Base-by-base conservation (phyloP, 2,329 filamentous ascomycete genomes). In the Tetracladium maxilliforme region DNA sequence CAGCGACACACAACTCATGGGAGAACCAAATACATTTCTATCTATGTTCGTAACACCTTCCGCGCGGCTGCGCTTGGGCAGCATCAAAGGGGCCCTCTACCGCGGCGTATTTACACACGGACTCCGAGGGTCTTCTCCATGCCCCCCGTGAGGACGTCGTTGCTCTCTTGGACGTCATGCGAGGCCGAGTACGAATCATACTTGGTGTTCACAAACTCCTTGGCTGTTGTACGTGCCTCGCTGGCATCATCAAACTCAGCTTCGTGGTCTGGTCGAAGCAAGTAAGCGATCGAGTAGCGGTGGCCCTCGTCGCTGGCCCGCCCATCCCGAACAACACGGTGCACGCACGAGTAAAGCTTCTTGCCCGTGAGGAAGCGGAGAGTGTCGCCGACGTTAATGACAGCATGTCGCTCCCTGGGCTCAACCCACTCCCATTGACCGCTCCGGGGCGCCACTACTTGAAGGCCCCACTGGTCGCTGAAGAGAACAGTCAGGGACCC, bases 341-440 rank as follows among this genome's bases (percentile, higher is more conserved):
- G 64, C 41, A 70, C 63, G 51, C 61, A 65, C 19, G 58, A 63
- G 44, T 63, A 55, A 47, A 70, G 55, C 29, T 52, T 61, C 44
- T 60, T 56, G 21, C 55, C 59, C 29, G 52, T 58, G 4, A 59
- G 56, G 36, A 69, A 70, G 21, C 64, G 57, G 32, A 71, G 52
- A 14, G 61, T 64, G 50, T 72, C 66, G 30, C 66, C 66, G 10
- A 71, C 59, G 43, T 71, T 61, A 35, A 70, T 51, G 38, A 71
- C 54, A 16, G 64, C 66, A 33, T 50, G 54, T 28, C 62, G 62
- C 1, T 45, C 40, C 37, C 53, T 55, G 25, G 66, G 64, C 29
- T 47, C 56, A 7, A 70, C 60, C 44, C 64, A 69, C 22, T 55
- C 54, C 52, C 64, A 66, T 39, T 57, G 51, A 16, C 50, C 46